These are phyloP conservation scores for Diutina siamensis DNA, from an alignment of 1,139 yeast genomes.

Conservation along the genomic window DNA sequence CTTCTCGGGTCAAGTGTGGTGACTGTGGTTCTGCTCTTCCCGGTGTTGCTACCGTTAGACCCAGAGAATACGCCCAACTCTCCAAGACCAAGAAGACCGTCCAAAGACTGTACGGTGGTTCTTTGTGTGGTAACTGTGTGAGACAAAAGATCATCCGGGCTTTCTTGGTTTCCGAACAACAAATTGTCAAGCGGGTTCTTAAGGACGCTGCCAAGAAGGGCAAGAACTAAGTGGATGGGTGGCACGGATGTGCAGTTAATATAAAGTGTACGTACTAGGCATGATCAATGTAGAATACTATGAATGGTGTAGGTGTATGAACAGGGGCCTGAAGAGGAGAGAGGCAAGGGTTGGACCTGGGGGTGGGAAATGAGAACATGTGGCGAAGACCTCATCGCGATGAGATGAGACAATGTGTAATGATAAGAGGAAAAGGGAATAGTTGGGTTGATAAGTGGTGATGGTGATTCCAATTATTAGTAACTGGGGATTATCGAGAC, in stretches of 20 bases:
- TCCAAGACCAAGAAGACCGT: conserved; percentile 97
- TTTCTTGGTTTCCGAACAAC: conserved; percentile 98
- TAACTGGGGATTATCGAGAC: no score
- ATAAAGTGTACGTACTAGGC: not conserved
- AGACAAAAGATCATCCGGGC: conserved; percentile 98
- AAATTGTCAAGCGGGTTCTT: conserved; percentile 97
- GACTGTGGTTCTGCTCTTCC: conserved; percentile 90
- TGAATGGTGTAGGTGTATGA: not conserved
- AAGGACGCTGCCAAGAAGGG: conserved; percentile 81
- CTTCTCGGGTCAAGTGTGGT: conserved; percentile 97
- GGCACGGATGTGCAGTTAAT: conserved; percentile 4
- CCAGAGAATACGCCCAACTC: conserved; percentile 91
- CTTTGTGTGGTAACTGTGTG: conserved; percentile 97
- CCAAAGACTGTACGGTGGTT: conserved; percentile 99
- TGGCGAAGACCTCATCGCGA: no score
- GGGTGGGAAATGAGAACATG: no score
- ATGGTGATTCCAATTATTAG: no score
- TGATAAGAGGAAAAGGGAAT: no score
- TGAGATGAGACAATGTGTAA: no score
- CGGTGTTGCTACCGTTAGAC: conserved; percentile 92
- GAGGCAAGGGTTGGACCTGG: no score
- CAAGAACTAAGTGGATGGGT: conserved; percentile 4
- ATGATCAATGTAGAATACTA: not conserved
- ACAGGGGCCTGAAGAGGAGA: no score
- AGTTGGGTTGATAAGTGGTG: no score